A percentile compares a stretch with the other conserved stretches of the same genome.
These are phyloP conservation scores for Mycena capillaripes DNA, from an alignment of 768 basidiomycete species.

Conservation along the genomic window DNA sequence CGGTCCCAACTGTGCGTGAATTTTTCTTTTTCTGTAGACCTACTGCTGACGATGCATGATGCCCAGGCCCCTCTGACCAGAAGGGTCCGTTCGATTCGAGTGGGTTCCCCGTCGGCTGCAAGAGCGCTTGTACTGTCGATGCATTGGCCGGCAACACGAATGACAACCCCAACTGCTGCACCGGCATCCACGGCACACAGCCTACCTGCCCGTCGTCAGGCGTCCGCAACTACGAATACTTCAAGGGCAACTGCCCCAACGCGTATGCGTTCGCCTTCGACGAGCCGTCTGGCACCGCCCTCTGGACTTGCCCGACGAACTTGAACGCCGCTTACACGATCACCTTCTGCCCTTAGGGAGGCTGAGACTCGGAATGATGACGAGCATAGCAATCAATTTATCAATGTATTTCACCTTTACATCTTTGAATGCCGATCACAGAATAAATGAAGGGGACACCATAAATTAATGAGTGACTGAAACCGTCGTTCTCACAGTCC, in stretches of 20 bases:
- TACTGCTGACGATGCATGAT: no score
- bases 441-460: no score
- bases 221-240: slow-evolving; percentile 38
- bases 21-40: no score
- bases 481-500: no score
- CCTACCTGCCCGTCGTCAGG: slow-evolving; percentile 37
- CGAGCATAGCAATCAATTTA: no score
- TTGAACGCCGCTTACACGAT: no score
- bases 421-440: no score
- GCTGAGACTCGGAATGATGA: no score
- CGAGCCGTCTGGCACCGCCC: background rate
- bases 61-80: slow-evolving; percentile 46
- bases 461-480: no score
- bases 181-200: slow-evolving; percentile 24
- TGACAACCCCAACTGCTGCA: slow-evolving; percentile 37
- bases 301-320: background rate
- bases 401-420: no score
- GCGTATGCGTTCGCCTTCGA: slow-evolving; percentile 64
- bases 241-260: slow-evolving; percentile 51
- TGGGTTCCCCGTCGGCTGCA: slow-evolving; percentile 52
- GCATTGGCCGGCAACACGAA: slow-evolving; percentile 15
- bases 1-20: slow-evolving; percentile 50
- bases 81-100: slow-evolving; percentile 54
- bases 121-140: slow-evolving; percentile 40
- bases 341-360: no score